These are phyloP conservation scores for Candida endomychidarum DNA, from an alignment of 805 yeast species.

Conservation along the genomic window DNA sequence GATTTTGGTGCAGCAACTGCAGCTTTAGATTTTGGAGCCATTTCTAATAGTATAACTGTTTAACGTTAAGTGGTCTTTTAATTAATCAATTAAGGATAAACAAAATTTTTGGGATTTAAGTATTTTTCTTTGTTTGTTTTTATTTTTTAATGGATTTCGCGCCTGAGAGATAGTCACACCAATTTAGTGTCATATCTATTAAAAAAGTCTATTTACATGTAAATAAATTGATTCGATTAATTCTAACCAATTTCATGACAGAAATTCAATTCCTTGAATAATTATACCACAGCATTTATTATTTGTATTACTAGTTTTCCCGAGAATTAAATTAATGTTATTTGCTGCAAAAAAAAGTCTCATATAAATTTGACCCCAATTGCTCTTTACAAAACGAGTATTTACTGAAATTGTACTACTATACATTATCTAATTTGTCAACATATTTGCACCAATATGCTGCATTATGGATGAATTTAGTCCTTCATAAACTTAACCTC, in stretches of 20 bases:
- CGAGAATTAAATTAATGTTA: not conserved
- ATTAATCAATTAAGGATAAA: not conserved
- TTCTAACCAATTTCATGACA: no score
- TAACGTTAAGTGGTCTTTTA: constrained; percentile 8
- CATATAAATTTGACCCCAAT: no score
- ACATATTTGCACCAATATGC: no score
- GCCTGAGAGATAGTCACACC: constrained; percentile 10
- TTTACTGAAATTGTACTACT: no score
- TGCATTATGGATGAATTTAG: no score
- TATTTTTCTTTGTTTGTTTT: constrained; percentile 16
- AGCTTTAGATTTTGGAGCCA: constrained; percentile 38
- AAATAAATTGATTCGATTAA: no score
- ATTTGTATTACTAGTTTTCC: no score
- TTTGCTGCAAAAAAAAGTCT: not conserved
- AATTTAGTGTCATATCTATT: constrained; percentile 1
- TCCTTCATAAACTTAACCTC: no score
- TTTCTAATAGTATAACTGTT: constrained; percentile 14
- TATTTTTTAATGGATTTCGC: constrained; percentile 10
- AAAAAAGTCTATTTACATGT: constrained; percentile 5
- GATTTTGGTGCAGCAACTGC: constrained; percentile 27
- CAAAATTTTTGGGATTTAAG: constrained; percentile 3
- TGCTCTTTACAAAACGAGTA: no score
- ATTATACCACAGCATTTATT: not conserved
- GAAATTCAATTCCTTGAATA: no score
- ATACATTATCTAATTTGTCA: no score